phyloP scores from a whole-genome alignment of 768 basidiomycete genomes.

The Crucibulum laeve region DNA sequence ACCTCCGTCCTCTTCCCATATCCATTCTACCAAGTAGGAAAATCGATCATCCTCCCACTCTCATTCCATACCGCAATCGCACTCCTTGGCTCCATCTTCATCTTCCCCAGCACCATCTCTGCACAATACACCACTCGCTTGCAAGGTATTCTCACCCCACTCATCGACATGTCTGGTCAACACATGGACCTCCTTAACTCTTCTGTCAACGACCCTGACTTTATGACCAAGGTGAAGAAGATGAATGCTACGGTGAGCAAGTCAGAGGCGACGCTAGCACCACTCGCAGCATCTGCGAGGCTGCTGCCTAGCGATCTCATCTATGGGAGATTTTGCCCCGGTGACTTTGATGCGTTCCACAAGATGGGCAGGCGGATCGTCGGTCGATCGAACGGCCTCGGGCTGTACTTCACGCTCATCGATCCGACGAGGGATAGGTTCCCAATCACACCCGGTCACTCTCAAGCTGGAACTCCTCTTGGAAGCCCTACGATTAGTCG shows the following conservation, averaged over 20 bases:
- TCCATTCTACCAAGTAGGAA: constrained; percentile 56
- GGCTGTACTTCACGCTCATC: constrained; percentile 56
- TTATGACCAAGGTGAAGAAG: constrained; percentile 21
- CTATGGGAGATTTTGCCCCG: constrained; percentile 55
- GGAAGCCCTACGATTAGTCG: not conserved
- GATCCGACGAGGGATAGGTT: constrained; percentile 60
- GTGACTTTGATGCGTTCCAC: constrained; percentile 51
- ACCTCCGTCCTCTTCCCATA: constrained; percentile 61
- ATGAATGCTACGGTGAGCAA: constrained; percentile 28
- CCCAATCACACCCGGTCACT: constrained; percentile 39
- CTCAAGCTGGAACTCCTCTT: constrained; percentile 23
- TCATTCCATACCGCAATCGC: constrained; percentile 54
- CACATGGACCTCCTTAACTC: constrained; percentile 44
- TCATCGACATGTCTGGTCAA: constrained; percentile 37
- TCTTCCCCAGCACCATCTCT: constrained; percentile 66
- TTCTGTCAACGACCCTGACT: constrained; percentile 35
- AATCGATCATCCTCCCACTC: constrained; percentile 51
- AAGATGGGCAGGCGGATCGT: constrained; percentile 43
- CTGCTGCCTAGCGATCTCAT: constrained; percentile 57
- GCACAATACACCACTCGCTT: constrained; percentile 51
- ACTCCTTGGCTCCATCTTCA: constrained; percentile 41
- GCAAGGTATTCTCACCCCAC: constrained; percentile 40
- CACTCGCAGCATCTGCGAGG: constrained; percentile 45
- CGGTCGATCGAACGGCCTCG: constrained; percentile 59
- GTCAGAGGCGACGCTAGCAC: constrained; percentile 46